Conservation (phyloP, 768 basidiomycete genomes). For the Mycena polygramma region DNA sequence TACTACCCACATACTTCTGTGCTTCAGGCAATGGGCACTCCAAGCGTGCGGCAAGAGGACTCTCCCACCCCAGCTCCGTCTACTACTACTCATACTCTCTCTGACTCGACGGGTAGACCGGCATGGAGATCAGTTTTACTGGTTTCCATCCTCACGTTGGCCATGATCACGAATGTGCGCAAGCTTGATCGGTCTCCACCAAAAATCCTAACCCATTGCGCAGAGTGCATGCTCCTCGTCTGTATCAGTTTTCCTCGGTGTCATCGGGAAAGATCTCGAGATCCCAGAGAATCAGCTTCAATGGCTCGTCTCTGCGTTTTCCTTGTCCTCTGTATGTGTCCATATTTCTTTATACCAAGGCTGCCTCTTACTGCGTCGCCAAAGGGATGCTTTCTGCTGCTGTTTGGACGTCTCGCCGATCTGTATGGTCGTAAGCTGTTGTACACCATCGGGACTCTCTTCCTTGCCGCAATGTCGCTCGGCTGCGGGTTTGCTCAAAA, state of each 20-base stretch:
- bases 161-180: constrained; percentile 53
- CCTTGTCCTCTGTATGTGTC: constrained; percentile 60
- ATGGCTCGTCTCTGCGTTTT: constrained; percentile 66
- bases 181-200: not conserved
- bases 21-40: not conserved
- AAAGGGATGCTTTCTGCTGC: constrained; percentile 72
- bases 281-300: constrained; percentile 60
- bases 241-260: constrained; percentile 50
- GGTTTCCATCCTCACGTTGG: constrained; percentile 45
- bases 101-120: not conserved
- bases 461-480: constrained; percentile 60
- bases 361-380: not conserved
- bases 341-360: no score
- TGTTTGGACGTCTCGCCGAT: constrained; percentile 74
- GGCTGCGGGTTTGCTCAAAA: constrained; percentile 64
- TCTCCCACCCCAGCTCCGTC: not conserved
- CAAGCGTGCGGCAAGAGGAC: not conserved
- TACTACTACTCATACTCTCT: not conserved
- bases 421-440: constrained; percentile 69
- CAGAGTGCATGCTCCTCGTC: constrained; percentile 49
- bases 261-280: constrained; percentile 51
- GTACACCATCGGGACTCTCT: constrained; percentile 64
- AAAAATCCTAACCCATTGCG: not conserved
- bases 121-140: constrained; percentile 30
- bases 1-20: no score